These are phyloP conservation scores for Penicillium sp. DNA, from an alignment of 2,329 filamentous ascomycete genomes.

Conservation along the genomic window DNA sequence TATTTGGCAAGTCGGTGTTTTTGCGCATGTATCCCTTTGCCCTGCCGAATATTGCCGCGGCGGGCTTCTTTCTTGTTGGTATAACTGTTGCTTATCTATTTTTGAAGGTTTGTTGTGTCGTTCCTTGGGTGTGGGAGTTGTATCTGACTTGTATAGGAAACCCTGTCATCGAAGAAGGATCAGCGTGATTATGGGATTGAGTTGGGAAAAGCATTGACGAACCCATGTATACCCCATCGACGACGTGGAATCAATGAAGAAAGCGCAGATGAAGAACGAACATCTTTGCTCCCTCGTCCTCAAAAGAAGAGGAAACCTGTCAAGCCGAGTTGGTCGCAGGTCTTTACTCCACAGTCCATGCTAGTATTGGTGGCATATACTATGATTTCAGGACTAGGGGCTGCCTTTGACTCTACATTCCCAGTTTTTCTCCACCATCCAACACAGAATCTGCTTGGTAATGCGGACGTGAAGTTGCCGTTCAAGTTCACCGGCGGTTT, in stretches of 20 bases:
- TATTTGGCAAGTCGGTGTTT: constrained; percentile 63
- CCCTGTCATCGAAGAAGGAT: constrained; percentile 64
- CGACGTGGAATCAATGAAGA: constrained; percentile 14
- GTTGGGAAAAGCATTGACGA: constrained; percentile 61
- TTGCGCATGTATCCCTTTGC: constrained; percentile 74
- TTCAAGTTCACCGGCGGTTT: constrained; percentile 81
- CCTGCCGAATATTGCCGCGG: constrained; percentile 75
- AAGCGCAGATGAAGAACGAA: constrained; percentile 26
- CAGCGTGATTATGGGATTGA: constrained; percentile 67
- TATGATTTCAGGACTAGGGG: constrained; percentile 71
- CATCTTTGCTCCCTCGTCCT: constrained; percentile 26
- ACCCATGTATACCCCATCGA: constrained; percentile 32
- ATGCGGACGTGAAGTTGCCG: constrained; percentile 58
- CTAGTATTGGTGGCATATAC: constrained; percentile 74
- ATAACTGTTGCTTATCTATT: constrained; percentile 70
- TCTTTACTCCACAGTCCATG: constrained; percentile 67
- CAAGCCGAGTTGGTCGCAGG: constrained; percentile 50
- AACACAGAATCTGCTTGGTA: constrained; percentile 47
- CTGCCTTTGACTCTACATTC: constrained; percentile 80
- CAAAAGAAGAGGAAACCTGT: constrained; percentile 15
- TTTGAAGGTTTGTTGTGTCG: too few species aligned
- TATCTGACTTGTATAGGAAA: constrained; percentile 55
- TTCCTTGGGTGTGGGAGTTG: too few species aligned
- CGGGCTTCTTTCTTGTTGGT: constrained; percentile 70
- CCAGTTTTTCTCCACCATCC: constrained; percentile 84